phyloP scores from a whole-genome alignment of 2,329 filamentous ascomycete genomes.

The Volutella citrinella region DNA sequence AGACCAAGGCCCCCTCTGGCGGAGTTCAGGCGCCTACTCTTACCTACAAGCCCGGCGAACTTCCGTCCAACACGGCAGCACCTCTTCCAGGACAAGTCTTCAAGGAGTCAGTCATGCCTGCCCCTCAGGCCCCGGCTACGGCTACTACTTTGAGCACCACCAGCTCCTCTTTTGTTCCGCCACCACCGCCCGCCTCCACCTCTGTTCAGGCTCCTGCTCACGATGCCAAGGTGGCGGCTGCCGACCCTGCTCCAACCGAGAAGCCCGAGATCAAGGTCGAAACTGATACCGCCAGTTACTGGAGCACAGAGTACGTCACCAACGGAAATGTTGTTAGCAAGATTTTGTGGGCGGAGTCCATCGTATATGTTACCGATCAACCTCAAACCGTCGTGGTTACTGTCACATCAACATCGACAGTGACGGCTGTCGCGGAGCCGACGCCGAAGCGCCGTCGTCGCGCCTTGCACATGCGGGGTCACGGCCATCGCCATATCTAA shows the following conservation, averaged over 20 bases:
- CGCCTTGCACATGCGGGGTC: slow-evolving; percentile 35
- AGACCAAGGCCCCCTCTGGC: slow-evolving; percentile 10
- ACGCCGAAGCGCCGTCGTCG: slow-evolving; percentile 24
- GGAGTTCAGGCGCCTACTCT: slow-evolving; percentile 21
- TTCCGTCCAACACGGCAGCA: slow-evolving; percentile 28
- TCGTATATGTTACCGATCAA: slow-evolving; percentile 50
- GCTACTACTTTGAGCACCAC: slow-evolving; percentile 1
- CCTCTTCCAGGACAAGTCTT: slow-evolving; percentile 44
- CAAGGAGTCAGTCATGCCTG: slow-evolving; percentile 28
- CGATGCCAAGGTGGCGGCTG: slow-evolving; percentile 25
- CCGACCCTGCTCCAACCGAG: slow-evolving; percentile 21
- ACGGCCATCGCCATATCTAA: slow-evolving; percentile 27
- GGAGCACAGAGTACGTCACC: slow-evolving; percentile 53
- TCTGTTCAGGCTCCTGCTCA: slow-evolving; percentile 8
- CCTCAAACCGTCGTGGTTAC: slow-evolving; percentile 41
- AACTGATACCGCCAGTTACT: slow-evolving; percentile 36
- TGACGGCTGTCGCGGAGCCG: slow-evolving; percentile 13
- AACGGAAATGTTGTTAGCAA: slow-evolving; percentile 49
- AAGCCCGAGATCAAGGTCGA: too few species aligned
- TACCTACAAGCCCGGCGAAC: slow-evolving; percentile 35
- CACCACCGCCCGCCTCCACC: slow-evolving; percentile 5
- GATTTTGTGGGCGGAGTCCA: slow-evolving; percentile 55
- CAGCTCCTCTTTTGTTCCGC: slow-evolving; percentile 8
- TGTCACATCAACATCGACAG: slow-evolving; percentile 26
- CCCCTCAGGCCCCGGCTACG: slow-evolving; percentile 10